Evolutionary conservation across 495 filamentous ascomycete genomes (phyloP), one percentile per base, ranked within the genome.

Genomic region (Articulospora tetracladia): DNA sequence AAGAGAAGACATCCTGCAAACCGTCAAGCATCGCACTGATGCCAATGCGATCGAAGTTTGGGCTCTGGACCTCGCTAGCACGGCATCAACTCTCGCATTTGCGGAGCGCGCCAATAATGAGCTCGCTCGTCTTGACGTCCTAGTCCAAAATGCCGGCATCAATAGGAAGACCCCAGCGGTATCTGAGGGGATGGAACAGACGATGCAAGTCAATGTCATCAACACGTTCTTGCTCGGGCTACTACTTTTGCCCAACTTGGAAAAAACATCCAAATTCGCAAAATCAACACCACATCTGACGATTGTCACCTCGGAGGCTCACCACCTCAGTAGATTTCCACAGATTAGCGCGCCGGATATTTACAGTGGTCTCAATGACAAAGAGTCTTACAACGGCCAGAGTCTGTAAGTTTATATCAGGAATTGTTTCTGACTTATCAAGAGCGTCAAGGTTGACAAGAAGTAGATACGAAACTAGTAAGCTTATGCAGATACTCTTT

Each of bases 181-280:
- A 17, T 47, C 22, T 23, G 23, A 52, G 25, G 51, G 51, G 7
- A 25, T 56, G 11, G 63, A 65, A 51, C 10, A 26, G 10, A 55
- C 54, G 11, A 62, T 61, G 20, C 19, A 30, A 32, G 48, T 62
- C 34, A 65, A 65, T 53, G 63, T 65, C 23, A n/a, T 65, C 20
- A 34, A 30, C 7, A 65, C 53, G 17, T 51, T 59, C 48, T 52
- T 65, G 19, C 44, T 65, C 12, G 59, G 44, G 25, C 44, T 65
- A 17, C 28, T 30, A 20, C 23, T 65, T 24, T 55, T 65, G 24
- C 59, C 63, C 20, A 64, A 46, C 15, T 34, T 64, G 23, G 48
- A 30, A 36, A 17, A 41, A 19, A 39, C 30, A 17, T 13, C 22
- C 4, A 47, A 27, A 19, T 32, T 49, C 1, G 10, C 10, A 28